Evolutionary conservation across 2,329 filamentous ascomycete genomes (phyloP), one percentile per base, ranked within the genome.

Genomic region (Monilinia laxa): DNA sequence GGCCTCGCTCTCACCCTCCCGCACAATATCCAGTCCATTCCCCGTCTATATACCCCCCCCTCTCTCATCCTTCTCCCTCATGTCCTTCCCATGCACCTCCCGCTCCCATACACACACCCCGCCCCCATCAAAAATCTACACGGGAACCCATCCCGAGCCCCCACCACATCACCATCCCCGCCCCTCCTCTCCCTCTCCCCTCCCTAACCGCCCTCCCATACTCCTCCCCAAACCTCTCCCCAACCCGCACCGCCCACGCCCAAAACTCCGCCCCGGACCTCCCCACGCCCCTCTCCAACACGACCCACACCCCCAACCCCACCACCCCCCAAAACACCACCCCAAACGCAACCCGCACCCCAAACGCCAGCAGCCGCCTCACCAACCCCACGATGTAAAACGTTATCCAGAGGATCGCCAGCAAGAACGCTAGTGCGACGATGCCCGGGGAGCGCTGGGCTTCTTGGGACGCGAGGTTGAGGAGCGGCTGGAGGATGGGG

Each of bases 281-380:
- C 70, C 87, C 85, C 20, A 89, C 76, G 0, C 92, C 88, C 2
- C 91, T 81, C 74, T 88, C 87, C 77, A 84, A 90, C 4, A 89
- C 81, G 68, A 83, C 82, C 23, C 87, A 80, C 0, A 81, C 81
- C 0, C 87, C 53, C 0, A 82, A 81, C 5, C 83, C 79, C 2
- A 93, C 71, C 2, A 80, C 76, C 1, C 83, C 84, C 86, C 87
- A 95, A 70, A 92, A 86, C 1, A 85, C 76, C 53, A 92, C 71
- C 31, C 84, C 80, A 70, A 91, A 77, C 14, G 83, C 82, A 65
- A 96, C 75, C n/a, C 84, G 81, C 63, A 92, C 85, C 87, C 92
- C 92, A 80, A 88, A 96, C 75, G 92, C 80, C 67, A 96, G 82
- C 25, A 92, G 79, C 68, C 91, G 85, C 69, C 88, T 87, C 23